Percentiles rank a stretch among this genome's conserved stretches.
These are phyloP conservation scores for Cicer bijugum DNA, from an alignment of 306 rosid genomes.

Conservation along the genomic window DNA sequence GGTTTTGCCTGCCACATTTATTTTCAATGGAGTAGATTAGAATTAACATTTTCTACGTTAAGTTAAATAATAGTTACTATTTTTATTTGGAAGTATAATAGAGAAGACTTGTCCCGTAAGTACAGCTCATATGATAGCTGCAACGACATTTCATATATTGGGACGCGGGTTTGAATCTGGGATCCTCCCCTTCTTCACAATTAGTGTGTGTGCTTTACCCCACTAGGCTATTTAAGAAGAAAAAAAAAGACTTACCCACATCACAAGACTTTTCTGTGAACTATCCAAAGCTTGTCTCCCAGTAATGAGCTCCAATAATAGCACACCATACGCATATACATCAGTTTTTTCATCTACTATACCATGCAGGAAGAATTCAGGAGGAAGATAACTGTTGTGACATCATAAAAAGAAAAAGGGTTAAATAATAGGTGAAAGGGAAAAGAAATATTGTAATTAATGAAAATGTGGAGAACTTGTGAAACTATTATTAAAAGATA, in stretches of 20 bases:
- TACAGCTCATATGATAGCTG: no score
- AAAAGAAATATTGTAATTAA: neutral
- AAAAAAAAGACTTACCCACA: conserved; percentile 73
- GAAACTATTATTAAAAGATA: conserved; percentile 44
- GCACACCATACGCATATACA: conserved; percentile 90
- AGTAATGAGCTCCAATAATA: conserved; percentile 84
- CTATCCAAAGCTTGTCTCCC: conserved; percentile 91
- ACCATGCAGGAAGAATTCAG: conserved; percentile 98
- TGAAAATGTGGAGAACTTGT: conserved; percentile 10
- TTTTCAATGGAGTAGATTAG: conserved; percentile 16
- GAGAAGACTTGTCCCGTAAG: no score
- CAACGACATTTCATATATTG: no score
- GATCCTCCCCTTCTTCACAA: no score
- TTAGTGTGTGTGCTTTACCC: no score
- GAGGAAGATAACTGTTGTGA: conserved; percentile 90
- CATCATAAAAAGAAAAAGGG: conserved; percentile 37
- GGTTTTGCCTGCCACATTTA: conserved; percentile 79
- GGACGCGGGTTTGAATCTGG: no score
- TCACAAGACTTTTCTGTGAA: conserved; percentile 87
- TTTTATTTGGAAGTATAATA: neutral
- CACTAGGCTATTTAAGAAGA: no score
- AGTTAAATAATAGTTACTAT: neutral
- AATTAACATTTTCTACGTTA: conserved; percentile 35
- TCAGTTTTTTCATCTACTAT: conserved; percentile 97
- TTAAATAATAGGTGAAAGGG: conserved; percentile 19